Evolutionary conservation across 495 filamentous ascomycete species (phyloP).

Genomic region (Poronia punctata): DNA sequence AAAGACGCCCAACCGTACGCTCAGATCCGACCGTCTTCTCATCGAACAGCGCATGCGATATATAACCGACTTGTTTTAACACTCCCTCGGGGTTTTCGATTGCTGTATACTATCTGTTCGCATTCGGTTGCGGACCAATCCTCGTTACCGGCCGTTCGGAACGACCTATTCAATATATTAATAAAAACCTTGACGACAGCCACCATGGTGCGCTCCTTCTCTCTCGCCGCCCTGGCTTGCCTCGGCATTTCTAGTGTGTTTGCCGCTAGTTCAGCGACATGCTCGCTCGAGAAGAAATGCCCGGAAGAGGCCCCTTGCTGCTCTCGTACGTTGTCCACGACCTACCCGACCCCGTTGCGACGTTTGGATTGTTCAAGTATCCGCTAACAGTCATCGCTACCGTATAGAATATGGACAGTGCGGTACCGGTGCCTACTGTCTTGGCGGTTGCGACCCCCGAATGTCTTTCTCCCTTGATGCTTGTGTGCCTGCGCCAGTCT

Average conservation of each 20-base stretch:
- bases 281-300: constrained; percentile 56
- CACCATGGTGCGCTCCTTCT: constrained; percentile 31
- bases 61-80: too few species aligned
- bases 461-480: constrained; percentile 74
- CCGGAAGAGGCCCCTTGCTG: constrained; percentile 77
- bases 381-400: constrained; percentile 6
- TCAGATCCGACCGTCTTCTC: too few species aligned
- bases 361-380: constrained; percentile 1
- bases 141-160: not conserved
- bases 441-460: constrained; percentile 88
- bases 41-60: too few species aligned
- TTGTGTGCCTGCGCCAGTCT: constrained; percentile 80
- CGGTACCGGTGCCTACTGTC: constrained; percentile 87
- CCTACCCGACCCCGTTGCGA: not conserved
- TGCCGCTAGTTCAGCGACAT: constrained; percentile 22
- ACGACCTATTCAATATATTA: constrained; percentile 1
- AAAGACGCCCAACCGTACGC: too few species aligned
- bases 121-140: not conserved
- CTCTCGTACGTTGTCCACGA: constrained; percentile 89
- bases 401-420: constrained; percentile 85
- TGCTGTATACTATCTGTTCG: too few species aligned
- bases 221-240: constrained; percentile 32
- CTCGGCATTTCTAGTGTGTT: constrained; percentile 34
- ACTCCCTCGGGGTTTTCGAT: too few species aligned
- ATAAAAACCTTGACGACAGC: not conserved